These are phyloP conservation scores for Pleurotus sapidus DNA, from an alignment of 768 basidiomycete species.

Conservation along the genomic window DNA sequence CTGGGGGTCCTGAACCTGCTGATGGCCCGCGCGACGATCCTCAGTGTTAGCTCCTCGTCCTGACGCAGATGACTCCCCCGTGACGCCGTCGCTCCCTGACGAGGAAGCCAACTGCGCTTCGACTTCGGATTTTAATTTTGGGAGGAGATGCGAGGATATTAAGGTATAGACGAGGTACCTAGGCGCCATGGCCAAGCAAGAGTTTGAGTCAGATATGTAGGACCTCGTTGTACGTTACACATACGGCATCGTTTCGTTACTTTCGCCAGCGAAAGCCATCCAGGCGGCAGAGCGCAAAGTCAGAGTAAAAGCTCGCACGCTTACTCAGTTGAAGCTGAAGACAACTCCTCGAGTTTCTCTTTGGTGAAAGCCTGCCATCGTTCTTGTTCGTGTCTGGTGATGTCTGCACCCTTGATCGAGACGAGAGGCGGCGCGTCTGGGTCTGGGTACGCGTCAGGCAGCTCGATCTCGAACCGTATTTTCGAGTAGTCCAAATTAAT, in stretches of 20 bases:
- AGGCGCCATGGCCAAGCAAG: not conserved
- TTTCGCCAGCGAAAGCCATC: too few species aligned
- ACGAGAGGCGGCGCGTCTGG: conserved; percentile 17
- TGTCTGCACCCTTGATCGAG: conserved; percentile 43
- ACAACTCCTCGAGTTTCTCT: conserved; percentile 32
- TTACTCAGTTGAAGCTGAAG: conserved; percentile 28
- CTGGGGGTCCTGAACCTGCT: conserved; percentile 3
- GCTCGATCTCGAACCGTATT: conserved; percentile 34
- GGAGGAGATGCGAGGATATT: conserved; percentile 54
- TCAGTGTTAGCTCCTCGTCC: not conserved
- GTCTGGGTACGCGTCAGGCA: conserved; percentile 14
- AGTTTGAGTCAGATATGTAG: not conserved
- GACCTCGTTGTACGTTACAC: too few species aligned
- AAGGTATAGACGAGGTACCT: conserved; percentile 66
- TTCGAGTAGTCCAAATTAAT: conserved; percentile 25
- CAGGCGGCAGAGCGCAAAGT: not conserved
- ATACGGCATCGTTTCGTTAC: too few species aligned
- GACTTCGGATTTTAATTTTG: conserved; percentile 44
- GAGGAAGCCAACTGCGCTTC: conserved; percentile 1
- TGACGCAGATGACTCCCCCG: too few species aligned
- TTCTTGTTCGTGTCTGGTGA: conserved; percentile 47
- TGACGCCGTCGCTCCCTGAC: too few species aligned
- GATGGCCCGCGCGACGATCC: not conserved
- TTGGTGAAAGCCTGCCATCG: conserved; percentile 41
- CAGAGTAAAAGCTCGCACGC: conserved; percentile 7